Evolutionary conservation across 2,329 filamentous ascomycete genomes (phyloP), one percentile per base, ranked within the genome.

Genomic region (Aspergillus aculeatus): DNA sequence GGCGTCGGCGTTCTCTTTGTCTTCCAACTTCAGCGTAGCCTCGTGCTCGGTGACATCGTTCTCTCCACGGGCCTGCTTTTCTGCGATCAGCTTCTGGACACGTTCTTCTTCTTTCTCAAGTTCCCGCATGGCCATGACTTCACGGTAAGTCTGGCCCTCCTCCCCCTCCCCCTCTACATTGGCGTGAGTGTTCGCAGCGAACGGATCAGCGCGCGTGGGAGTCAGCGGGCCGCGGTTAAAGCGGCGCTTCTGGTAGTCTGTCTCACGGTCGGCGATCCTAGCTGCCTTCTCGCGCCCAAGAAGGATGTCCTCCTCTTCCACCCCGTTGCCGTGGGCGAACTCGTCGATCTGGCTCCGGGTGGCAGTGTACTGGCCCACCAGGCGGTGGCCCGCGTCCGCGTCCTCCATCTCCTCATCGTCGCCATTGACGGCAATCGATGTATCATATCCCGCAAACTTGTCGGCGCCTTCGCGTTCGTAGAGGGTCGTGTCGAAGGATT

Each of bases 291-390:
- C 95, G 67, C 89, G 86, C 49, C 89, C 90, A 54, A 92, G 84
- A 63, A 99, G 82, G 6, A 94, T 89, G 71, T 99, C 96, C 60
- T 94, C 92, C 78, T 97, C 94, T 74, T 96, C 94, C 26, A 94
- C 91, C 48, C 91, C 93, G 63, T 84, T 83, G 57, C 93, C 93
- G 56, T 86, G 87, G 24, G 94, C 89, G 78, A 96, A 96, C 78
- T 99, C 95, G 73, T 96, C 91, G 73, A 99, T 93, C 79, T 97
- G 92, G 54, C 90, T 88, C 67, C 86, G 89, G 44, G 92, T 94
- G 26, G 95, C 95, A 38, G 95, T 99, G 78, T 99, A 99, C 77
- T 98, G 95, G 64, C 93, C 94, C 35, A 97, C 89, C 62, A 99
- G 82, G 61, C 91, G 86, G 70, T 89, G 86, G 68, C 90, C 81